Base-by-base conservation (phyloP, 164 flowering plant genomes). In the Vitis rotundifolia region DNA sequence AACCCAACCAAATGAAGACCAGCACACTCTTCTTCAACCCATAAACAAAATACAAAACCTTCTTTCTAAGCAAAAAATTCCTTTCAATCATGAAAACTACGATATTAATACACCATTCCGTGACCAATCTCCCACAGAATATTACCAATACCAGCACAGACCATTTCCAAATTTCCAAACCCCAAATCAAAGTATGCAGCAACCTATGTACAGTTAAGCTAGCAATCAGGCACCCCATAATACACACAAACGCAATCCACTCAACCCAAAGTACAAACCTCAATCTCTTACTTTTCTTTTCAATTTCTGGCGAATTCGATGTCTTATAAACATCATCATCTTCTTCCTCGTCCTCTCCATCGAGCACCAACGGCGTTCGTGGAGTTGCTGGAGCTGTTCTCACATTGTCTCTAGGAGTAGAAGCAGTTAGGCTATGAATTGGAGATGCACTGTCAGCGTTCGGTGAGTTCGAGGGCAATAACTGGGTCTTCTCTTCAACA, bases 81-180 rank as follows among this genome's bases (percentile, higher is more conserved):
- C 59, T 64, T 64, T 85, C 87, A 48, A 85, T 79, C 68, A 82
- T 61, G 75, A 80, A 79, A 55, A 83, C 84, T 5, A 79, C 9
- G 9, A 75, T 12, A 52, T 67, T 67, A 11, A 70, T 70, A 13
- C 75, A 68, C 87, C 87, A 87, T 59, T 62, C 80, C 0, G 87
- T 64, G 48, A 85, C 50, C 71, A 87, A 37, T 37, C 44, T 37
- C 44, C 44, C 44, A 37, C 44, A 37, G 44, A 37, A 37, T 37
- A 37, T 37, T 37, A 37, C 44, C 7, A 37, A 37, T 37, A 37
- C 44, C 8, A 37, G 44, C 44, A 37, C 44, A 37, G 50, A 77
- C 91, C 91, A 87, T 71, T 80, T 87, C 91, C 88, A 87, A 9
- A 87, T 22, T 37, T 51, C 69, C 77, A 87, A 74, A 8, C 87